Percentiles rank a stretch among this genome's conserved stretches.
These are phyloP conservation scores for Xylaria sp. DNA, from an alignment of 2,329 filamentous ascomycete genomes.

Conservation along the genomic window DNA sequence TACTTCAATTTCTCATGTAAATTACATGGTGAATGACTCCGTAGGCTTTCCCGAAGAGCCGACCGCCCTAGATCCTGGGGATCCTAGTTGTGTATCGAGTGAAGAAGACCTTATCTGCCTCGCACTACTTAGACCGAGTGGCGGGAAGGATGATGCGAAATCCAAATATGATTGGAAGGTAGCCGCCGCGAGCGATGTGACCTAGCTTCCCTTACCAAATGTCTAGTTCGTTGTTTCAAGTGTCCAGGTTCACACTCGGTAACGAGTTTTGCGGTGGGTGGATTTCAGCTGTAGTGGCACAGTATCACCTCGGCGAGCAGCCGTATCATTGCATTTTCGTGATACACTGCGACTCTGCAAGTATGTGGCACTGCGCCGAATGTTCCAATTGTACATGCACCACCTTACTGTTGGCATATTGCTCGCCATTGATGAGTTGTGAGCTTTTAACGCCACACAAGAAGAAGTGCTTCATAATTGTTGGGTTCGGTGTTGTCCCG, in stretches of 20 bases:
- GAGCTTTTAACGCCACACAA: neutral
- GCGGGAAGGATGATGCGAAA: conserved; percentile 14
- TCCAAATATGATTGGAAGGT: conserved; percentile 17
- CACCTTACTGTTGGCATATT: neutral
- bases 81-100: neutral
- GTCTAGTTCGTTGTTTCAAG: conserved; percentile 28
- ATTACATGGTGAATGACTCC: neutral
- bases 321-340: conserved; percentile 19
- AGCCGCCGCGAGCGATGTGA: conserved; percentile 23
- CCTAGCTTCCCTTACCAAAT: conserved; percentile 9
- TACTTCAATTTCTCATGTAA: neutral
- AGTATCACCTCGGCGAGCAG: conserved; percentile 16
- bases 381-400: neutral
- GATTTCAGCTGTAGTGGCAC: conserved; percentile 33
- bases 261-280: conserved; percentile 16
- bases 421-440: neutral
- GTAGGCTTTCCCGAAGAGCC: conserved; percentile 1
- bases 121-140: conserved; percentile 8
- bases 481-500: neutral
- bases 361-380: conserved; percentile 5
- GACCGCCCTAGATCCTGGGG: no score
- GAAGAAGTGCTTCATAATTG: neutral
- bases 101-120: conserved; percentile 5
- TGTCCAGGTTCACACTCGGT: conserved; percentile 18
- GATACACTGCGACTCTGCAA: conserved; percentile 25